phyloP scores from a whole-genome alignment of 768 basidiomycete species.

The Boletus sensibilis region DNA sequence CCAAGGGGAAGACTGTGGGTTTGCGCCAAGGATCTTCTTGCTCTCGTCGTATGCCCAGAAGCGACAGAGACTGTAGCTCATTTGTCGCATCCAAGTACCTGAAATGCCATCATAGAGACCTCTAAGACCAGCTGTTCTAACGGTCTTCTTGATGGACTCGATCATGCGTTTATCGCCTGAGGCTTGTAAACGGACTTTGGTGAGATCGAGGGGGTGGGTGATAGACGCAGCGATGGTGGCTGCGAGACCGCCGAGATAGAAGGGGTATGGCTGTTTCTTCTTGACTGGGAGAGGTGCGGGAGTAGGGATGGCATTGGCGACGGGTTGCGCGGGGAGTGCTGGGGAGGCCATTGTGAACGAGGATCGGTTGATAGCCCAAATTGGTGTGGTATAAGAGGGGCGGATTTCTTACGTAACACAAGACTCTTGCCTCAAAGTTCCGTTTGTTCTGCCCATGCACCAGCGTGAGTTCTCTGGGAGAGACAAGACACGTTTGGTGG shows the following conservation, averaged over 20 bases:
- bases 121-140: constrained; percentile 66
- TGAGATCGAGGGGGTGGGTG: constrained; percentile 85
- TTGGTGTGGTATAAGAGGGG: constrained; percentile 12
- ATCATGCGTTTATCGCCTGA: constrained; percentile 93
- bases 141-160: constrained; percentile 76
- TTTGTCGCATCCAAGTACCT: constrained; percentile 88
- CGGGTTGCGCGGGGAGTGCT: constrained; percentile 5
- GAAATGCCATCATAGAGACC: constrained; percentile 86
- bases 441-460: neutral
- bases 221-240: constrained; percentile 88
- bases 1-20: constrained; percentile 69
- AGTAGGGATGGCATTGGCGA: constrained; percentile 6
- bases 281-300: constrained; percentile 9
- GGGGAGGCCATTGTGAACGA: constrained; percentile 18
- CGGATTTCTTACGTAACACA: constrained; percentile 13
- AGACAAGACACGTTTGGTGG: neutral
- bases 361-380: neutral
- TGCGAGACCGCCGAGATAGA: constrained; percentile 85
- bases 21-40: constrained; percentile 77
- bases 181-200: constrained; percentile 89
- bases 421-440: neutral
- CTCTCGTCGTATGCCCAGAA: constrained; percentile 94
- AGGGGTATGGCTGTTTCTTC: constrained; percentile 76
- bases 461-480: neutral
- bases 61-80: constrained; percentile 90